Conservation (phyloP, 2,329 filamentous ascomycete genomes). For the Bipolaris victoriae region DNA sequence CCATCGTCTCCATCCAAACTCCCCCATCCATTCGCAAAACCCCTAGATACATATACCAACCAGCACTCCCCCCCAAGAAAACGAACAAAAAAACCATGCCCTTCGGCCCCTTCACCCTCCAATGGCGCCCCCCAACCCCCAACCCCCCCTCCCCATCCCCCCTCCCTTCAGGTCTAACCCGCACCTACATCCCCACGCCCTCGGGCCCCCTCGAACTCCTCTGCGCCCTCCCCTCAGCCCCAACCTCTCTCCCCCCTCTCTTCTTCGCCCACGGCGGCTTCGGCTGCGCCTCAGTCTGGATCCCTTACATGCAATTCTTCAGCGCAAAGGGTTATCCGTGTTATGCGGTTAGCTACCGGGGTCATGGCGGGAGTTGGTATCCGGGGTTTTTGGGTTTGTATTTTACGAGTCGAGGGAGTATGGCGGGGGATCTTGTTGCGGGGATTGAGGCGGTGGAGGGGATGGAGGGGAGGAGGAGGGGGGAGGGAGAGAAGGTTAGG, state of each 20-base stretch:
- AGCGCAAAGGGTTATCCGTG: slow-evolving; percentile 53
- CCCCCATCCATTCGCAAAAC: too few species aligned
- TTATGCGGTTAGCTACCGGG: slow-evolving; percentile 61
- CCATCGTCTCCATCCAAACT: too few species aligned
- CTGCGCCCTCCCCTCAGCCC: slow-evolving; percentile 44
- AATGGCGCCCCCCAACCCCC: slow-evolving; percentile 34
- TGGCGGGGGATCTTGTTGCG: slow-evolving; percentile 52
- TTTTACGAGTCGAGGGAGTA: slow-evolving; percentile 50
- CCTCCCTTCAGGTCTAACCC: slow-evolving; percentile 53
- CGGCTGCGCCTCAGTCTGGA: slow-evolving; percentile 61
- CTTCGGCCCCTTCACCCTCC: slow-evolving; percentile 39
- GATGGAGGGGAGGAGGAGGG: slow-evolving; percentile 39
- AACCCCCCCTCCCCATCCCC: slow-evolving; percentile 32
- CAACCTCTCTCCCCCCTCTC: slow-evolving; percentile 45
- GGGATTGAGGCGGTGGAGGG: slow-evolving; percentile 46
- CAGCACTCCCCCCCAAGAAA: too few species aligned
- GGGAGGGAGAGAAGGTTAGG: slow-evolving; percentile 32
- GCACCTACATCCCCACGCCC: slow-evolving; percentile 51
- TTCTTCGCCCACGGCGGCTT: slow-evolving; percentile 64
- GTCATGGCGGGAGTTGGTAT: slow-evolving; percentile 61
- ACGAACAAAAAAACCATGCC: slow-evolving; percentile 18
- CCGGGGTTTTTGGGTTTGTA: slow-evolving; percentile 58
- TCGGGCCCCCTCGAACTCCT: slow-evolving; percentile 59
- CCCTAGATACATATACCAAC: too few species aligned
- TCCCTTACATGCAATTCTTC: slow-evolving; percentile 59